phyloP scores from a whole-genome alignment of 257 asterid genomes.

The Haberlea rhodopensis region DNA sequence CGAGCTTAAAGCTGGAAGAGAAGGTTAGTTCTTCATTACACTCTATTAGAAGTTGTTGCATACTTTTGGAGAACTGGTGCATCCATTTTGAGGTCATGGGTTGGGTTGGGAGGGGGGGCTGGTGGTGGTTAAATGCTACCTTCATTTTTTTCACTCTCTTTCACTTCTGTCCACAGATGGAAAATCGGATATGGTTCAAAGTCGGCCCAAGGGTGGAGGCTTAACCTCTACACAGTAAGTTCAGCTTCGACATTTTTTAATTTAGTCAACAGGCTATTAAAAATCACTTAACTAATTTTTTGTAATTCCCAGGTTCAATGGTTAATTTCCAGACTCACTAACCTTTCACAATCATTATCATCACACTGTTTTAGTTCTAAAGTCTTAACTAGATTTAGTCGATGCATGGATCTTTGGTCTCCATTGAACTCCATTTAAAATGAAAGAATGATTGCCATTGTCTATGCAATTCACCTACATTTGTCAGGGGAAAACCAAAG shows the following conservation, averaged over 20 bases:
- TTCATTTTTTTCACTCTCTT: constrained; percentile 11
- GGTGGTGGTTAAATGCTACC: background rate
- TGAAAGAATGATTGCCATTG: background rate
- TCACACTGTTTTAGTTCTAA: no score
- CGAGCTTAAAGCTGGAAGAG: constrained; percentile 82
- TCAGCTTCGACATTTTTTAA: background rate
- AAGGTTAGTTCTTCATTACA: constrained; percentile 46
- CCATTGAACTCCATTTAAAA: background rate
- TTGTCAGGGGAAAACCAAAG: constrained; percentile 72
- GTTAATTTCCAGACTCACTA: background rate
- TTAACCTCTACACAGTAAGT: constrained; percentile 60
- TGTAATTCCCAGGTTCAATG: background rate
- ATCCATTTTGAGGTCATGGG: background rate
- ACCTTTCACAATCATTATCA: background rate
- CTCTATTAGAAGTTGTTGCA: background rate
- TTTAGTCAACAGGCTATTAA: no score
- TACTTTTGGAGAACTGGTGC: background rate
- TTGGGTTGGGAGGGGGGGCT: background rate
- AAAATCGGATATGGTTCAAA: constrained; percentile 65
- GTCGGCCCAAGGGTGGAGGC: constrained; percentile 59
- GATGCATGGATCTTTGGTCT: background rate
- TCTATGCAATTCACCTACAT: background rate
- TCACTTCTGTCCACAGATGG: constrained; percentile 46
- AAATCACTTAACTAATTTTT: no score
- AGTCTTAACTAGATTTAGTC: background rate